Percentiles rank a stretch among this genome's conserved stretches.
These are phyloP conservation scores for Gnaphalium uliginosum DNA, from an alignment of 129 eudicot species.

Conservation along the genomic window DNA sequence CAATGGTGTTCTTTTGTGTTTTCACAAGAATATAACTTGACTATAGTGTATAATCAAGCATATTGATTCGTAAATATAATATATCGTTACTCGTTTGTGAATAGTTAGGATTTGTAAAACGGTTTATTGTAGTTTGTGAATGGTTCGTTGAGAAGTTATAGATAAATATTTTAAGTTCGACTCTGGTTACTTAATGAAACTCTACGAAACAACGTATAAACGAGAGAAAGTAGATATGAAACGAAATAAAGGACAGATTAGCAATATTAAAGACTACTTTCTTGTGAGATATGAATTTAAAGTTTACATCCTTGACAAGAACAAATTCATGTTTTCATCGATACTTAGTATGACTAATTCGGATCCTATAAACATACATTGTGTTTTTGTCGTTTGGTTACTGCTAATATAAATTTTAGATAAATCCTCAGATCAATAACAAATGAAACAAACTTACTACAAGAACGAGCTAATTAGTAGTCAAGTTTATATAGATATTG, in stretches of 20 bases:
- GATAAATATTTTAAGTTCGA: too few relatives aligned
- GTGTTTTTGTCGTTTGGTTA: not conserved
- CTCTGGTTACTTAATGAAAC: too few relatives aligned
- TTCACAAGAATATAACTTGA: not conserved
- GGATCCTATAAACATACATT: not conserved
- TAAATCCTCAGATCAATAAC: too few relatives aligned
- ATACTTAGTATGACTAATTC: not conserved
- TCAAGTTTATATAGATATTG: not conserved
- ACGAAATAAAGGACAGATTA: too few relatives aligned
- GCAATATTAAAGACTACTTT: too few relatives aligned
- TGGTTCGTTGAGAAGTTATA: too few relatives aligned
- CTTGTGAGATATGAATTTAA: not conserved
- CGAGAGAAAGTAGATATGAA: too few relatives aligned
- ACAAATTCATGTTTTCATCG: slow-evolving; percentile 11
- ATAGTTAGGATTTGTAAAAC: too few relatives aligned
- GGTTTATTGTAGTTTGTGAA: too few relatives aligned
- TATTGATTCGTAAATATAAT: not conserved
- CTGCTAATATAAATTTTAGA: not conserved
- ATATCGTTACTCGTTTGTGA: too few relatives aligned
- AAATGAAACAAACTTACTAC: too few relatives aligned
- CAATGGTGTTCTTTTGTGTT: slow-evolving; percentile 6
- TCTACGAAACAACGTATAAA: too few relatives aligned
- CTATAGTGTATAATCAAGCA: not conserved
- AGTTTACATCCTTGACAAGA: not conserved
- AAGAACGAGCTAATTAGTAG: not conserved